Conservation (phyloP, 2,329 filamentous ascomycete species). For the Cadophora malorum region DNA sequence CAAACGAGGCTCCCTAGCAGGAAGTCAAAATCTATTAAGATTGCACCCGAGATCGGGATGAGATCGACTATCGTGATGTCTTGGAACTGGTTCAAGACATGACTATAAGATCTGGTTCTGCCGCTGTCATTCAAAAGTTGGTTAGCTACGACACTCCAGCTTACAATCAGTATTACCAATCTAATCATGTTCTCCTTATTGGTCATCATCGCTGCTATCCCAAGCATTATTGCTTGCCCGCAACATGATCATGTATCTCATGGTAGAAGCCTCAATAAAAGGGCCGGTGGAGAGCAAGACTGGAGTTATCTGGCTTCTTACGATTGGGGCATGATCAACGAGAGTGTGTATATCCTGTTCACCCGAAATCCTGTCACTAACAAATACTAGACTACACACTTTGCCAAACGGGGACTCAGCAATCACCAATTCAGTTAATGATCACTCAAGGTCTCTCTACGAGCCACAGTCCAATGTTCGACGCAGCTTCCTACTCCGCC, state of each 20-base stretch:
- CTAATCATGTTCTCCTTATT: slow-evolving; percentile 19
- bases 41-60: slow-evolving; percentile 8
- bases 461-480: slow-evolving; percentile 51
- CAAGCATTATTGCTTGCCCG: slow-evolving; percentile 22
- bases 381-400: slow-evolving; percentile 47
- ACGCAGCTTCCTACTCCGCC: slow-evolving; percentile 46
- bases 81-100: background rate
- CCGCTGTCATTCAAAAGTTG: slow-evolving; percentile 3
- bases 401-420: slow-evolving; percentile 58
- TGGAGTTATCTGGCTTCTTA: slow-evolving; percentile 49
- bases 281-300: slow-evolving; percentile 27
- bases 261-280: slow-evolving; percentile 12
- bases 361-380: slow-evolving; percentile 9
- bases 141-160: too few relatives aligned
- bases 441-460: slow-evolving; percentile 49
- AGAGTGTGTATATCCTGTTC: slow-evolving; percentile 35
- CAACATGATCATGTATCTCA: slow-evolving; percentile 12
- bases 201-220: background rate
- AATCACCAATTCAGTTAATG: slow-evolving; percentile 55
- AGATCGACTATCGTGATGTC: background rate
- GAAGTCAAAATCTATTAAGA: background rate
- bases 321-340: slow-evolving; percentile 49
- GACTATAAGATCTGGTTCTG: background rate
- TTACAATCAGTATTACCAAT: background rate
- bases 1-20: slow-evolving; percentile 4